Conservation (phyloP, 371 early-diverging fungal genomes). For the Capniomyces stellatus region DNA sequence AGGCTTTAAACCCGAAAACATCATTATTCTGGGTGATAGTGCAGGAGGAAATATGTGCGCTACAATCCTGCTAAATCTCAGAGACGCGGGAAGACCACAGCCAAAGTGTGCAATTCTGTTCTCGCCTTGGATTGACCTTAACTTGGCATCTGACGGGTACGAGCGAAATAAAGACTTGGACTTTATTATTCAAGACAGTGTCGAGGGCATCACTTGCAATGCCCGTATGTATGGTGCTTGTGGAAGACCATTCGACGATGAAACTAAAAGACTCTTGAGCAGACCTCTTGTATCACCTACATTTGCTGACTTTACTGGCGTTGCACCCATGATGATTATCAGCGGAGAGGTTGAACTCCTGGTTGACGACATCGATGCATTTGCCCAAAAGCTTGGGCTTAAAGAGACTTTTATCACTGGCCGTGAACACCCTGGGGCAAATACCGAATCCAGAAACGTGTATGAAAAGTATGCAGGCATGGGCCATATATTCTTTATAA, state of each 20-base stretch:
- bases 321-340: constrained; percentile 28
- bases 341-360: constrained; percentile 27
- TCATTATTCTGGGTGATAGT: constrained; percentile 55
- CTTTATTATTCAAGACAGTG: neutral
- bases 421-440: neutral
- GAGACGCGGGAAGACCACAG: constrained; percentile 14
- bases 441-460: neutral
- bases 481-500: constrained; percentile 3
- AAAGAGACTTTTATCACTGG: neutral
- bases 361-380: constrained; percentile 12
- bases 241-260: constrained; percentile 7
- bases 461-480: constrained; percentile 5
- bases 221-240: constrained; percentile 19
- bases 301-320: constrained; percentile 27
- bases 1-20: constrained; percentile 30
- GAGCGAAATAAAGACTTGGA: constrained; percentile 6
- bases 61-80: constrained; percentile 7
- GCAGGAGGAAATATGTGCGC: constrained; percentile 45
- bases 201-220: neutral
- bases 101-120: constrained; percentile 30
- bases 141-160: constrained; percentile 13
- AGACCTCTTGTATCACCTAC: constrained; percentile 22
- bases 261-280: constrained; percentile 10
- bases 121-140: constrained; percentile 36
- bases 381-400: constrained; percentile 7